phyloP scores from a whole-genome alignment of 495 filamentous ascomycete genomes.

The Penicillium pancosmium region DNA sequence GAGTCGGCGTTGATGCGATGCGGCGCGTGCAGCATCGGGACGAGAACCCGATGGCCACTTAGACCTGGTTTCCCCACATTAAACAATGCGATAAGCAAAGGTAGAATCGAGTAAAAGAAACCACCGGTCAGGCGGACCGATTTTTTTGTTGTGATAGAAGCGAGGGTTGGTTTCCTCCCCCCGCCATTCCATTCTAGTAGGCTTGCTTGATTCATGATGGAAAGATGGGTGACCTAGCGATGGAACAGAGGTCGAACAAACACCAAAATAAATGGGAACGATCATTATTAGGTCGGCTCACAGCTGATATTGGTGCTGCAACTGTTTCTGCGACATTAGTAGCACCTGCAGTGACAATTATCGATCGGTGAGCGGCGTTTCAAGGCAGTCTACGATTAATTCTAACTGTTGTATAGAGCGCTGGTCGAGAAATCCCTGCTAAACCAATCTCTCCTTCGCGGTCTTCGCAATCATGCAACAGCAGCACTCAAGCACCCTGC shows the following conservation, averaged over 20 bases:
- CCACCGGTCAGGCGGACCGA: neutral
- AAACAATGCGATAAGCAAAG: neutral
- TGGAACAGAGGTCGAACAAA: slow-evolving; percentile 15
- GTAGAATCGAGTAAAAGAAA: neutral
- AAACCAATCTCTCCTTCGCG: slow-evolving; percentile 27
- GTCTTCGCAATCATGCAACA: slow-evolving; percentile 30
- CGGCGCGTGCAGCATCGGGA: slow-evolving; percentile 8
- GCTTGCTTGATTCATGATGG: neutral
- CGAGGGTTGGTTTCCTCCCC: neutral
- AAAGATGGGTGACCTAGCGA: slow-evolving; percentile 6
- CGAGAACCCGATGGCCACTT: slow-evolving; percentile 12
- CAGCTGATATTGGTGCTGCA: slow-evolving; percentile 35
- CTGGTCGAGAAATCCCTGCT: slow-evolving; percentile 34
- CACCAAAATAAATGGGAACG: slow-evolving; percentile 15
- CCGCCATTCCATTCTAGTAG: neutral
- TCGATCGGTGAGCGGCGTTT: slow-evolving; percentile 29
- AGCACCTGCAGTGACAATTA: slow-evolving; percentile 34
- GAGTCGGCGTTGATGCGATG: neutral
- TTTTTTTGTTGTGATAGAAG: neutral
- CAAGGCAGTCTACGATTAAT: neutral
- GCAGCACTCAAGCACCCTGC: slow-evolving; percentile 23
- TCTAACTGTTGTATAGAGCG: slow-evolving; percentile 24
- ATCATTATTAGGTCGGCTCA: slow-evolving; percentile 16
- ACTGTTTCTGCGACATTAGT: slow-evolving; percentile 34
- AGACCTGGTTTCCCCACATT: neutral